Base-by-base conservation (phyloP, 345 rosid genomes). In the Acer negundo region DNA sequence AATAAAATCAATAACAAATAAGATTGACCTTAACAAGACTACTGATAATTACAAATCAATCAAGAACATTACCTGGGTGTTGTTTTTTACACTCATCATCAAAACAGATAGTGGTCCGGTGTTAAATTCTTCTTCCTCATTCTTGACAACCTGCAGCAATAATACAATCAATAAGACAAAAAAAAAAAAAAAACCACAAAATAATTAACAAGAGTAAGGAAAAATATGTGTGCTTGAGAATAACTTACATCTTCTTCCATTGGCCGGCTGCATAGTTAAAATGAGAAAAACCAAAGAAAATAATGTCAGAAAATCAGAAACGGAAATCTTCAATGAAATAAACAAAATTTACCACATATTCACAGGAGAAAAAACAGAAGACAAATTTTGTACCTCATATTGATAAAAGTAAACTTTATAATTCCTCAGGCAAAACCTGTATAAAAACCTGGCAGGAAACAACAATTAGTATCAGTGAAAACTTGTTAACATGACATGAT, bases 51-150 rank as follows among this genome's bases (percentile, higher is more conserved):
- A 59, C 46, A 19, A 62, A 7, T 1, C 23, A 55, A 19, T 24
- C 42, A 75, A 69, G 47, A 38, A 74, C 23, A 17, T 28, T 86
- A 95, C 99, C 91, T 97, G 98, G 46, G 98, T 97, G 85, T 97
- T 97, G 65, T 93, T 97, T 81, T 90, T 93, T 3, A 93, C 98
- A 69, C 98, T 97, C 98, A 97, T 91, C 99, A 94, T 94, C 64
- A 94, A 84, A 63, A 97, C 99, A 7, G 99, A 97, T 26, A 97
- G 92, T 0, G 99, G 99, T 40, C 98, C 99, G 0, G 98, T 97
- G 89, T 87, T 97, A 81, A 97, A 94, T 28, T 97, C 98, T 83
- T 97, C 98, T 77, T 97, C 99, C 84, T 97, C 97, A 0, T 73
- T 97, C 90, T 94, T 93, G 49, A 75, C 81, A 74, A 53, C 83